Percentiles rank a stretch among this genome's conserved stretches.
phyloP scores from a whole-genome alignment of 768 basidiomycete genomes.

The Chalciporus pseudorubinellus region DNA sequence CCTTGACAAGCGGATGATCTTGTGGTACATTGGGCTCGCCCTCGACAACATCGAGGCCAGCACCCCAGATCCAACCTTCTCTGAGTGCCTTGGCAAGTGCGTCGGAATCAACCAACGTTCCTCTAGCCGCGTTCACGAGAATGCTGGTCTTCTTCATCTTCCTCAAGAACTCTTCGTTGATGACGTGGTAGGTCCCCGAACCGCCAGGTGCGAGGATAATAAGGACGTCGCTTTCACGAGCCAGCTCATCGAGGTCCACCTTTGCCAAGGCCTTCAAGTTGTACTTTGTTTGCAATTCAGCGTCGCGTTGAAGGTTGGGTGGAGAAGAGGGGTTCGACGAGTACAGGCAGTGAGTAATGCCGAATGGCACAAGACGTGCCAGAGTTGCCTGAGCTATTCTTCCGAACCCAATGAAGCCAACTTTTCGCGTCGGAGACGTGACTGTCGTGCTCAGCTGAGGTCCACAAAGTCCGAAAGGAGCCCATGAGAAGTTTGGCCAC shows the following conservation, averaged over 20 bases:
- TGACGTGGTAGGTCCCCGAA: conserved; percentile 62
- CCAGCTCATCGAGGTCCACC: conserved; percentile 66
- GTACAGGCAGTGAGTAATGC: conserved; percentile 73
- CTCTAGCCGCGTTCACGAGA: conserved; percentile 82
- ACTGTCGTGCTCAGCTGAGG: conserved; percentile 65
- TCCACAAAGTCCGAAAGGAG: conserved; percentile 83
- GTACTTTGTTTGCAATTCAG: conserved; percentile 36
- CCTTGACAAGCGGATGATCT: conserved; percentile 79
- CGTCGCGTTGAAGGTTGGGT: conserved; percentile 39
- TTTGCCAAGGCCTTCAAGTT: conserved; percentile 43
- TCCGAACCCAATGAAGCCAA: conserved; percentile 93
- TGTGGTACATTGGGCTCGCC: conserved; percentile 76
- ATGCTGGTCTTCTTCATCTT: conserved; percentile 85
- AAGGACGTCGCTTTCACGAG: conserved; percentile 76
- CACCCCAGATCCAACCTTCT: conserved; percentile 83
- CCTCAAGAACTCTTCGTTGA: conserved; percentile 67
- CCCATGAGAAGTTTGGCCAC: conserved; percentile 82
- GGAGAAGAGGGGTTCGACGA: conserved; percentile 52
- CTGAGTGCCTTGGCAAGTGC: conserved; percentile 79
- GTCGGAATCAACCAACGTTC: conserved; percentile 85
- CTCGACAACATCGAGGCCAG: conserved; percentile 91
- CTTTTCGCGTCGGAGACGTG: conserved; percentile 55
- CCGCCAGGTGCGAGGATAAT: conserved; percentile 84
- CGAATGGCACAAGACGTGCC: conserved; percentile 77
- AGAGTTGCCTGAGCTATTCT: conserved; percentile 88